Evolutionary conservation across 495 filamentous ascomycete genomes (phyloP), one percentile per base, ranked within the genome.

Genomic region (Tetracladium setigerum): DNA sequence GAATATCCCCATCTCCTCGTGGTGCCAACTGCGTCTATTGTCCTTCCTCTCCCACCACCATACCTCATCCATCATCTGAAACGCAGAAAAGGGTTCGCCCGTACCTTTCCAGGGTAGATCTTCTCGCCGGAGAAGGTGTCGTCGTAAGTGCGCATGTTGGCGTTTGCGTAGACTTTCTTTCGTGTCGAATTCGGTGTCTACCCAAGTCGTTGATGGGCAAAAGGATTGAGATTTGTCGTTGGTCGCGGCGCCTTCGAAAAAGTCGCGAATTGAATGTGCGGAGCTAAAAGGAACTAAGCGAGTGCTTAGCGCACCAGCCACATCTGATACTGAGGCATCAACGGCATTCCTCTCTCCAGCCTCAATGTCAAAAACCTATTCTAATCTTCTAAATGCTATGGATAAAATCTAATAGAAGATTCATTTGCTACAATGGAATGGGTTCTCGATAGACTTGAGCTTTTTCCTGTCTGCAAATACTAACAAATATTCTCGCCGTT

Each of bases 71-170:
- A 24, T 18, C 41, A 24, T 14, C 13, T 10, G 8, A 31, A 24
- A 17, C 4, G 12, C 22, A 19, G 34, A 19, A 14, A 18, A 14
- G 17, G 50, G 43, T 13, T 30, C 32, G 24, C 61, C 71, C 83
- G 72, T 83, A 96, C 90, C 89, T 95, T 96, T 72, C 90, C 90
- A 65, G 90, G 90, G 82, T 95, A 96, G 75, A 96, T 95, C 82
- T 86, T 90, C 79, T 89, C 83, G 69, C 90, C 90, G 76, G 83
- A 88, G 84, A 96, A 96, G 64, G 83, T 81, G 74, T 96, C 90
- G 79, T 95, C 89, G 89, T 95, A 96, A 38, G 56, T 59, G 54
- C 58, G 55, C 58, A 61, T 61, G 14, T 54, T 61, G 46, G 30
- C 40, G 50, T 42, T 46, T 56, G 56, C 49, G 54, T 53, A 49